Conservation (phyloP, 306 rosid species). For the Luffa aegyptiaca region DNA sequence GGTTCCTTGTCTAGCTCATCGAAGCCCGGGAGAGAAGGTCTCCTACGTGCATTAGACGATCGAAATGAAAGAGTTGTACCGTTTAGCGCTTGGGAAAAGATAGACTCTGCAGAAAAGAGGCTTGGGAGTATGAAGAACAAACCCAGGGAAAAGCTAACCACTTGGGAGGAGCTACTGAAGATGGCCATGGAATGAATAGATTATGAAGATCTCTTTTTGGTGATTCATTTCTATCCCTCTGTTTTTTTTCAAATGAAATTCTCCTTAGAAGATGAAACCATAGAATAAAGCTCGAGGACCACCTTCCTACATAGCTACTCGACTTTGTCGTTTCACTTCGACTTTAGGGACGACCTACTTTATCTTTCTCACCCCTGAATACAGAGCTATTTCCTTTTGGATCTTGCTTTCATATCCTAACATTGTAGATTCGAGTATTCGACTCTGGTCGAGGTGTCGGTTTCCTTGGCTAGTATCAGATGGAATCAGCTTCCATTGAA, state of each 20-base stretch:
- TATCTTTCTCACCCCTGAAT: background rate
- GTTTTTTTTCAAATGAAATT: background rate
- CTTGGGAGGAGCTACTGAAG: slow-evolving; percentile 55
- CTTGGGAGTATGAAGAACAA: slow-evolving; percentile 49
- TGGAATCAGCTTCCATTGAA: background rate
- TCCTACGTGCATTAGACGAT: slow-evolving; percentile 38
- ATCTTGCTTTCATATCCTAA: background rate
- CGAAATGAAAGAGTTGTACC: slow-evolving; percentile 48
- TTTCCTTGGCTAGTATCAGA: background rate
- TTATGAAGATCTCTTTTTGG: background rate
- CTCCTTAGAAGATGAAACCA: background rate
- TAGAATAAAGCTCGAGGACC: background rate
- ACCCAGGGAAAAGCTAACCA: slow-evolving; percentile 63
- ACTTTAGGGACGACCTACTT: background rate
- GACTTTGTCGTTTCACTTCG: too few species aligned
- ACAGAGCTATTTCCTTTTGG: background rate
- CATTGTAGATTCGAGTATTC: background rate
- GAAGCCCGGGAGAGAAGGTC: slow-evolving; percentile 69
- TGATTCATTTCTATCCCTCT: background rate
- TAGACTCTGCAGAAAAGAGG: slow-evolving; percentile 63
- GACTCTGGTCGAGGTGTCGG: background rate
- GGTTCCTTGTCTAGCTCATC: slow-evolving; percentile 19
- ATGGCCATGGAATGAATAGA: slow-evolving; percentile 18
- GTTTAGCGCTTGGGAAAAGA: slow-evolving; percentile 64
- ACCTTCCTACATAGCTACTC: background rate